These are phyloP conservation scores for Penicillium sp. DNA, from an alignment of 2,329 filamentous ascomycete genomes.

Conservation along the genomic window DNA sequence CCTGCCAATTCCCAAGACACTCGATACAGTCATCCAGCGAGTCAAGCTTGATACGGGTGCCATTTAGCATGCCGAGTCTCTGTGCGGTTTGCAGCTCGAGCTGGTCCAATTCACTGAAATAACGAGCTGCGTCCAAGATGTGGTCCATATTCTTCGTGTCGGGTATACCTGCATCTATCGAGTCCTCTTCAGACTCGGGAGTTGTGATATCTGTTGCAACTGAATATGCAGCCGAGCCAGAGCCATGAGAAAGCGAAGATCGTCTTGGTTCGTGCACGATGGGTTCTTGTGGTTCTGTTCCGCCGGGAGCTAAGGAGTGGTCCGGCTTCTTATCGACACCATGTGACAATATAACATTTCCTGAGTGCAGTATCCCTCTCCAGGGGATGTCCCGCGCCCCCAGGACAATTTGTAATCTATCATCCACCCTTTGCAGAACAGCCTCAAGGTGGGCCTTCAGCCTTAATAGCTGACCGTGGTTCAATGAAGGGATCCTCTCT, in stretches of 20 bases:
- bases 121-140: background rate
- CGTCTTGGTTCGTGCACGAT: background rate
- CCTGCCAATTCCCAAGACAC: background rate
- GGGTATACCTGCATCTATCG: background rate
- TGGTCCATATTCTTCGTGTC: background rate
- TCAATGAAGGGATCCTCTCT: background rate
- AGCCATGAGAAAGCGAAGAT: background rate
- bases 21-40: background rate
- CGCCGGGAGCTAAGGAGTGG: background rate
- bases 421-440: background rate
- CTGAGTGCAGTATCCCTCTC: background rate
- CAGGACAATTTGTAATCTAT: too few species aligned
- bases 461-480: background rate
- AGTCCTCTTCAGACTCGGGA: background rate
- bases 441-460: background rate
- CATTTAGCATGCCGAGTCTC: background rate
- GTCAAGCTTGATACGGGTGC: background rate
- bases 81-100: background rate
- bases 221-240: background rate
- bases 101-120: background rate
- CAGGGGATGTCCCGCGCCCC: too few species aligned
- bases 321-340: background rate
- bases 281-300: background rate
- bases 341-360: background rate
- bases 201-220: background rate